Percentiles rank a stretch among this genome's conserved stretches.
Evolutionary conservation across 2,329 filamentous ascomycete species (phyloP).

Genomic region (Fusarium redolens): DNA sequence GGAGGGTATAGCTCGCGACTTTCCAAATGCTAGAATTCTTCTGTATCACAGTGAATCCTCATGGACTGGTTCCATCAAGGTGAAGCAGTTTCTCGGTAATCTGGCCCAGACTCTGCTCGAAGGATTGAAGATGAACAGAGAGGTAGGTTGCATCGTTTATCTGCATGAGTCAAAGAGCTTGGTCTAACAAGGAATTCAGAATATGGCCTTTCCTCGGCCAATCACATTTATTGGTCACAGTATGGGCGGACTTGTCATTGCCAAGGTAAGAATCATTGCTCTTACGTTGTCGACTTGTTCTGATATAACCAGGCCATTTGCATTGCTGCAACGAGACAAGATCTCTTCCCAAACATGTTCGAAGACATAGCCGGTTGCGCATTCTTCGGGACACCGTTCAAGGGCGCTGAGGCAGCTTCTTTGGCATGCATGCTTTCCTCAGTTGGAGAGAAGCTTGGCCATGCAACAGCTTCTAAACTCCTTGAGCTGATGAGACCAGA

Average conservation of each 20-base stretch:
- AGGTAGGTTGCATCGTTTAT: slow-evolving; percentile 39
- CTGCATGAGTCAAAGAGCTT: not conserved
- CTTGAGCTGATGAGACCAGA: slow-evolving; percentile 55
- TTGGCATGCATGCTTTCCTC: slow-evolving; percentile 53
- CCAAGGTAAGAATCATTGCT: slow-evolving; percentile 47
- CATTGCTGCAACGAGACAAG: slow-evolving; percentile 50
- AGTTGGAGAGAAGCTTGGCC: slow-evolving; percentile 48
- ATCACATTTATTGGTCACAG: slow-evolving; percentile 58
- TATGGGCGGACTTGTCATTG: slow-evolving; percentile 58
- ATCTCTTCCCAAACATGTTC: slow-evolving; percentile 54
- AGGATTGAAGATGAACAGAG: slow-evolving; percentile 49
- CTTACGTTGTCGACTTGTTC: not conserved
- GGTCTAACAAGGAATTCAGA: not conserved
- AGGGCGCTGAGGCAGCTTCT: slow-evolving; percentile 52
- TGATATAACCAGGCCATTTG: slow-evolving; percentile 34
- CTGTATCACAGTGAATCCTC: slow-evolving; percentile 57
- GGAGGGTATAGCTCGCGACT: slow-evolving; percentile 50
- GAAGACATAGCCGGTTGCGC: slow-evolving; percentile 54
- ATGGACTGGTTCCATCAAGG: slow-evolving; percentile 54
- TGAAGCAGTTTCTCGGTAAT: slow-evolving; percentile 56
- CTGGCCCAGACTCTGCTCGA: slow-evolving; percentile 53
- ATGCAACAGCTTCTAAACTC: slow-evolving; percentile 51
- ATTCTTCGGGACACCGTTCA: slow-evolving; percentile 57
- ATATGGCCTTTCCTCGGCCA: slow-evolving; percentile 44
- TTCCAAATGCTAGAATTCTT: slow-evolving; percentile 54